Base-by-base conservation (phyloP, 1,139 yeast species). In the Diutina neorugosa region DNA sequence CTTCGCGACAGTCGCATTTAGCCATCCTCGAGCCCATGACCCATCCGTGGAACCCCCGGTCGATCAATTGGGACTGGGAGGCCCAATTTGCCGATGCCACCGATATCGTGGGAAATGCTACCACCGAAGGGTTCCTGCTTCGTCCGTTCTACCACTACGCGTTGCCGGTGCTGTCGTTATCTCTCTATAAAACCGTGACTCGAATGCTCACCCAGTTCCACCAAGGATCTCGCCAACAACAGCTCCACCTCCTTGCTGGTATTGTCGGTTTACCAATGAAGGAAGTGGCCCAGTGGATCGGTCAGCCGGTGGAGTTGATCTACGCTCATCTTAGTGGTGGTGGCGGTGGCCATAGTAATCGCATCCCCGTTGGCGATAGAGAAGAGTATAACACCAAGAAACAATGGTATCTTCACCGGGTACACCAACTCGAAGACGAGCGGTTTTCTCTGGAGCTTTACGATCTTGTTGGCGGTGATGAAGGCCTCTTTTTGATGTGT, bases 61-160 rank as follows among this genome's bases (percentile, higher is more conserved):
- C 48, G 19, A 44, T 44, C 34, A 44, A 44, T 44, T 44, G 31
- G 31, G 48, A 44, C n/a, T 44, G 48, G 48, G 48, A 44, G 48
- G 34, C 16, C 18, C 31, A 21, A 7, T 23, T 21, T n/a, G 48
- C 23, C 18, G n/a, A 44, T 7, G 48, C 48, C 19, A 21, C n/a
- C n/a, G 31, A 44, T 9, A 19, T 44, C 16, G 48, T 7, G n/a
- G 18, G 14, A 44, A 23, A n/a, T n/a, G 16, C 16, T 7, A 14
- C 8, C 12, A 27, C 5, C 14, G 19, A 12, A 8, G 48, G 48
- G 12, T 16, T 23, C 11, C 16, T 2, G 8, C 23, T 46, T 18
- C 50, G 50, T 7, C 50, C 50, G n/a, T 46, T 46, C 21, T 34
- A 12, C n/a, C 27, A 18, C 21, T 7, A 23, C 4, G 50, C 50